Percentiles rank a stretch among this genome's conserved stretches.
phyloP scores from a whole-genome alignment of 2,329 filamentous ascomycete genomes.

The Ophiosphaerella korrae region DNA sequence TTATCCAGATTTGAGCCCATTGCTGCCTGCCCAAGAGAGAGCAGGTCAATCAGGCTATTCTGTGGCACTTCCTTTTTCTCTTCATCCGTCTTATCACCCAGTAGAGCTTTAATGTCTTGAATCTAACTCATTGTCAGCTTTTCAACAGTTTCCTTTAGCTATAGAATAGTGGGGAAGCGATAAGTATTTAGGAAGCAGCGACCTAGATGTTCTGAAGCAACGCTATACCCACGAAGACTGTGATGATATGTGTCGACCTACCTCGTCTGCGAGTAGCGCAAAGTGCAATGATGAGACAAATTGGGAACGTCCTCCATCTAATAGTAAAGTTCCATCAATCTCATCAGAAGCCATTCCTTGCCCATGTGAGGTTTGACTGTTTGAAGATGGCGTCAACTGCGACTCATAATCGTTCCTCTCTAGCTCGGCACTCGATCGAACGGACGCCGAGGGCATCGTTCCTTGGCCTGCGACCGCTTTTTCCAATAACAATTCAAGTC shows the following conservation, averaged over 20 bases:
- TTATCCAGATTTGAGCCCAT: constrained; percentile 30
- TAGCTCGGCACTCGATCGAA: constrained; percentile 22
- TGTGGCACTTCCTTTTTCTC: constrained; percentile 34
- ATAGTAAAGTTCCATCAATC: constrained; percentile 42
- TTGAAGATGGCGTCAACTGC: constrained; percentile 35
- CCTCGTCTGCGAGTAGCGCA: constrained; percentile 47
- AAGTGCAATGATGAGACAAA: constrained; percentile 49
- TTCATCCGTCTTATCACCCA: constrained; percentile 41
- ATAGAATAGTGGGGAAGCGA: too few species aligned
- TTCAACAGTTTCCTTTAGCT: background rate
- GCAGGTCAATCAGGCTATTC: constrained; percentile 38
- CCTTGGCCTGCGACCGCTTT: constrained; percentile 36
- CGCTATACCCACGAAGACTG: too few species aligned
- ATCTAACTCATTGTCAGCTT: constrained; percentile 29
- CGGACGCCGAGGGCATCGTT: constrained; percentile 15
- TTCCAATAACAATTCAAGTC: constrained; percentile 44
- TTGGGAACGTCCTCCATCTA: constrained; percentile 46
- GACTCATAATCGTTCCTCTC: constrained; percentile 29
- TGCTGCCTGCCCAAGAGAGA: constrained; percentile 40
- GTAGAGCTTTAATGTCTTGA: constrained; percentile 46
- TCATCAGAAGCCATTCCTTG: constrained; percentile 45
- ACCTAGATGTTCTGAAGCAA: too few species aligned
- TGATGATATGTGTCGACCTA: constrained; percentile 14
- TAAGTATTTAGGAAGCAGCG: too few species aligned
- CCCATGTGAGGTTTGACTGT: constrained; percentile 40